Evolutionary conservation across 257 asterid genomes (phyloP), one percentile per base, ranked within the genome.

Genomic region (Echium plantagineum): DNA sequence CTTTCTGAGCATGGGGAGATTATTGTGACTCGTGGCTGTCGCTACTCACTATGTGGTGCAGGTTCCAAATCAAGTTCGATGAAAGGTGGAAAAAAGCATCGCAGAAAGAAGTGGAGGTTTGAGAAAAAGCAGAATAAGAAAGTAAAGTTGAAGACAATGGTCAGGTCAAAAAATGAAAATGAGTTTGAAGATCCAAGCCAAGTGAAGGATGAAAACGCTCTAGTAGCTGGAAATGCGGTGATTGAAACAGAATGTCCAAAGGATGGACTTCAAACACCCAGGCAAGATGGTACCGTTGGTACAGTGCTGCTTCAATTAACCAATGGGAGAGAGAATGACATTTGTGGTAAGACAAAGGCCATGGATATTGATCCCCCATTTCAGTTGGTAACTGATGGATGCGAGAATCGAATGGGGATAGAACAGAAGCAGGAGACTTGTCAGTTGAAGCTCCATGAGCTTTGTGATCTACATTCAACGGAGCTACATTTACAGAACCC

Each of bases 1-100:
- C 84, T 78, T 32, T 63, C 81, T 47, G 57, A 74, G 66, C 62
- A 68, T 18, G 78, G 86, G 26, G 75, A 66, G 21, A 46, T 84
- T 51, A 58, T 71, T 32, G 64, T 48, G 57, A 72, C 74, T 60
- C 59, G 63, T 53, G 55, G 63, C 21, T 58, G 64, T 55, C 71
- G 65, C 63, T 82, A 82, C 49, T 58, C 54, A 53, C 76, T 74
- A 66, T 64, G 74, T 17, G 66, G 60, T 49, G 65, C 68, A 52
- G 42, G 22, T 15, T 26, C 64, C 21, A 52, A 19, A 35, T 54
- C 31, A 30, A 56, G 61, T n/a, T 18, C 51, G n/a, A 64, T 65
- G n/a, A 52, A 55, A 61, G 31, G 38, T 55, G 67, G 67, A 69
- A 82, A 26, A 68, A 74, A 68, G 48, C 62, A 60, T n/a, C 42